A percentile compares a stretch with the other conserved stretches of the same genome.
These are phyloP conservation scores for Zalaria sp. DNA, from an alignment of 2,329 filamentous ascomycete species.

Conservation along the genomic window DNA sequence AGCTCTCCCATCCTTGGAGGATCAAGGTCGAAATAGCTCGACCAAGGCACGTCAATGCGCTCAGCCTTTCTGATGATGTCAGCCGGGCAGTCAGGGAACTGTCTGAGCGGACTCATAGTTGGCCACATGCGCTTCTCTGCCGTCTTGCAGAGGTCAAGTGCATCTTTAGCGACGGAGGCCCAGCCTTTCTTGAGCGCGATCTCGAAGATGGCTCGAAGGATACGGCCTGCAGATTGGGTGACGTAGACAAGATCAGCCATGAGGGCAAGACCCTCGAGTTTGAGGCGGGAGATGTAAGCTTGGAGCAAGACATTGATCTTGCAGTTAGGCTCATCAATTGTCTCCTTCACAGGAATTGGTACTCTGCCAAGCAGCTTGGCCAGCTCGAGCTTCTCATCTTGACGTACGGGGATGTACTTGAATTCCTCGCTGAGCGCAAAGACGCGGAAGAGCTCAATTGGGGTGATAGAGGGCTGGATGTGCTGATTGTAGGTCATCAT, in stretches of 20 bases:
- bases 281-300: constrained; percentile 89
- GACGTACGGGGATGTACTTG: constrained; percentile 95
- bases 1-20: constrained; percentile 93
- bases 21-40: constrained; percentile 88
- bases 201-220: constrained; percentile 88
- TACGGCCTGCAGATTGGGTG: constrained; percentile 92
- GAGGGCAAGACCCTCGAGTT: constrained; percentile 81
- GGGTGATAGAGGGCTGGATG: constrained; percentile 81
- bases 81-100: constrained; percentile 68
- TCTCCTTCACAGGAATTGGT: constrained; percentile 93
- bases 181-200: constrained; percentile 96
- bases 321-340: constrained; percentile 88
- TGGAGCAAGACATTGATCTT: constrained; percentile 98
- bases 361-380: constrained; percentile 82
- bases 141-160: constrained; percentile 94
- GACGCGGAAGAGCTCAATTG: constrained; percentile 91
- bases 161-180: constrained; percentile 83
- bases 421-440: constrained; percentile 96
- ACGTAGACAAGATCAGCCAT: constrained; percentile 99
- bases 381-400: constrained; percentile 93
- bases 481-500: constrained; percentile 97
- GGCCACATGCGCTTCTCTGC: constrained; percentile 99
- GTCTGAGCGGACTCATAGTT: constrained; percentile 88
- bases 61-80: constrained; percentile 89
- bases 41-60: constrained; percentile 87